phyloP scores from a whole-genome alignment of 805 yeast species.

The Hanseniaspora jakobsenii region DNA sequence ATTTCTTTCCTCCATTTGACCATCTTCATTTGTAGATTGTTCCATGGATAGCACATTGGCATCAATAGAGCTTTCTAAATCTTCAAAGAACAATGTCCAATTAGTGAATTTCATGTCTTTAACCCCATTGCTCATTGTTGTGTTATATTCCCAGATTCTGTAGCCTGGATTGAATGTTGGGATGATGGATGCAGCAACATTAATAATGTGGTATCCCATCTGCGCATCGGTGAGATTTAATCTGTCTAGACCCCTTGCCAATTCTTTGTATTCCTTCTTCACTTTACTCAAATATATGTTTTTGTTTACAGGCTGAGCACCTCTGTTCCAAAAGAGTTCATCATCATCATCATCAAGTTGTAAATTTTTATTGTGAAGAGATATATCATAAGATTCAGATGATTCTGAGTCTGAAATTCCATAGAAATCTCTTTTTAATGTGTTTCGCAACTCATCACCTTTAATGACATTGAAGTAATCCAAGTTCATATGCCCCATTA shows the following conservation, averaged over 20 bases:
- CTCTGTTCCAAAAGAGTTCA: constrained; percentile 33
- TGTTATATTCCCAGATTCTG: constrained; percentile 78
- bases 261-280: constrained; percentile 20
- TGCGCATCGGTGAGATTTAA: background rate
- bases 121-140: constrained; percentile 38
- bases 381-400: too few species aligned
- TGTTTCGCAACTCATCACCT: constrained; percentile 31
- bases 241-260: background rate
- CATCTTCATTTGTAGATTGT: too few species aligned
- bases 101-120: constrained; percentile 23
- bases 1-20: constrained; percentile 21
- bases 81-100: constrained; percentile 49
- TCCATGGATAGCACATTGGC: too few species aligned
- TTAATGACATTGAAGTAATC: constrained; percentile 77
- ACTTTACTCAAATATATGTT: constrained; percentile 41
- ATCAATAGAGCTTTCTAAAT: constrained; percentile 38
- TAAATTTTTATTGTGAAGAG: too few species aligned
- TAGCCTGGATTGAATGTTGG: constrained; percentile 80
- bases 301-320: constrained; percentile 60
- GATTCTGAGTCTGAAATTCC: too few species aligned
- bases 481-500: constrained; percentile 82
- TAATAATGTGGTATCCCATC: constrained; percentile 45
- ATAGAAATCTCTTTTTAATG: too few species aligned
- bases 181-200: constrained; percentile 59
- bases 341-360: constrained; percentile 27